Conservation (phyloP, 768 basidiomycete genomes). For the Kwoniella dendrophila region DNA sequence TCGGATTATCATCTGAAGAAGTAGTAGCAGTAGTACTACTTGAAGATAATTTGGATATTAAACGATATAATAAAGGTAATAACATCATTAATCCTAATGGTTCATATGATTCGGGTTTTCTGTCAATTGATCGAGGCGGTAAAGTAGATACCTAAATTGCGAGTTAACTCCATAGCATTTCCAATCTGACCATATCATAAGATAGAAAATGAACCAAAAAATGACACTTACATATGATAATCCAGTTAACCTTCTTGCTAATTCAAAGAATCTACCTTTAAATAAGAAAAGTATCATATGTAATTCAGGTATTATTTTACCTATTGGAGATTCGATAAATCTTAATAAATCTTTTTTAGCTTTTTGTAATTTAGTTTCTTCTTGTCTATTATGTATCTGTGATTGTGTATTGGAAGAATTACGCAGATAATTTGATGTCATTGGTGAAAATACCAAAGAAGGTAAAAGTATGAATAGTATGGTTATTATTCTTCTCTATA, state of each 20-base stretch:
- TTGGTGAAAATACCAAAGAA: conserved; percentile 33
- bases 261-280: conserved; percentile 49
- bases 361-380: conserved; percentile 9
- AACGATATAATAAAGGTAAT: conserved; percentile 33
- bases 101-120: conserved; percentile 40
- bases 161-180: too few relatives aligned
- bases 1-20: not conserved
- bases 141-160: conserved; percentile 46
- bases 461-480: conserved; percentile 41
- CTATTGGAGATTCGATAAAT: conserved; percentile 36
- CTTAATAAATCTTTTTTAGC: conserved; percentile 2
- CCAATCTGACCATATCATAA: too few relatives aligned
- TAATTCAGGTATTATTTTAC: conserved; percentile 43
- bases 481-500: conserved; percentile 47
- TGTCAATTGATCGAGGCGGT: conserved; percentile 36
- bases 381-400: not conserved
- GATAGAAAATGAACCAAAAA: too few relatives aligned
- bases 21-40: not conserved
- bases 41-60: not conserved
- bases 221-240: conserved; percentile 53
- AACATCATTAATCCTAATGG: conserved; percentile 49
- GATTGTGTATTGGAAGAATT: not conserved
- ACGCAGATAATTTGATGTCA: conserved; percentile 28
- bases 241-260: conserved; percentile 50
- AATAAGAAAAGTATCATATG: conserved; percentile 53